These are phyloP conservation scores for Rutstroemia sp. DNA, from an alignment of 2,329 filamentous ascomycete genomes.

Conservation along the genomic window DNA sequence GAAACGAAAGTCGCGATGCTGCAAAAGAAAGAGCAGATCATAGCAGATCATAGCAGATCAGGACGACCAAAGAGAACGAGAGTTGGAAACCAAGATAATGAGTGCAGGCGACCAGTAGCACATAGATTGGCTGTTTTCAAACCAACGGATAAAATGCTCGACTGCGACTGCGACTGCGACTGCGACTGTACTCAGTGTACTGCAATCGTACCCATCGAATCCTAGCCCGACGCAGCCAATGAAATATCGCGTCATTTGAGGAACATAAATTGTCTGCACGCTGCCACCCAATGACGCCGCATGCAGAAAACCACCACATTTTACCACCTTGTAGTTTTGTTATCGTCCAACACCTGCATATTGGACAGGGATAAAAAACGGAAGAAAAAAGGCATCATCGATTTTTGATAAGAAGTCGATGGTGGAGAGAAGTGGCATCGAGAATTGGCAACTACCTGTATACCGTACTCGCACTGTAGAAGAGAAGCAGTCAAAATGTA, in stretches of 20 bases:
- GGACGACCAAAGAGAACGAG: background rate
- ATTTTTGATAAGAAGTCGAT: no score
- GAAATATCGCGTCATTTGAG: background rate
- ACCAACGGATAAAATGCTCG: constrained; percentile 1
- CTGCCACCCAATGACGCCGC: background rate
- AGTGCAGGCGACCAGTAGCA: background rate
- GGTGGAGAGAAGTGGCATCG: no score
- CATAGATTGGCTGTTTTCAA: background rate
- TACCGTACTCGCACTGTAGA: no score
- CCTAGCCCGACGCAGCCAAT: background rate
- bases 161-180: background rate
- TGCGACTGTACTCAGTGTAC: background rate
- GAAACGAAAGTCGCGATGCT: constrained; percentile 6
- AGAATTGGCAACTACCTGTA: no score
- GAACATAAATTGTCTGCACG: background rate
- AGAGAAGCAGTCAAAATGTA: no score
- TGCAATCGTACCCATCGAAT: background rate
- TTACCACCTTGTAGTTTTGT: background rate
- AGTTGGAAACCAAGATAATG: background rate
- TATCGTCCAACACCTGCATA: no score
- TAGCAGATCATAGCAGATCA: background rate
- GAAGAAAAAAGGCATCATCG: no score
- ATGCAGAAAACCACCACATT: background rate
- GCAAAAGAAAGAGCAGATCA: background rate
- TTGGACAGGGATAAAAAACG: no score